Evolutionary conservation across 139 green algal genomes (phyloP), one percentile per base, ranked within the genome.

Genomic region (Klebsormidium nitens): DNA sequence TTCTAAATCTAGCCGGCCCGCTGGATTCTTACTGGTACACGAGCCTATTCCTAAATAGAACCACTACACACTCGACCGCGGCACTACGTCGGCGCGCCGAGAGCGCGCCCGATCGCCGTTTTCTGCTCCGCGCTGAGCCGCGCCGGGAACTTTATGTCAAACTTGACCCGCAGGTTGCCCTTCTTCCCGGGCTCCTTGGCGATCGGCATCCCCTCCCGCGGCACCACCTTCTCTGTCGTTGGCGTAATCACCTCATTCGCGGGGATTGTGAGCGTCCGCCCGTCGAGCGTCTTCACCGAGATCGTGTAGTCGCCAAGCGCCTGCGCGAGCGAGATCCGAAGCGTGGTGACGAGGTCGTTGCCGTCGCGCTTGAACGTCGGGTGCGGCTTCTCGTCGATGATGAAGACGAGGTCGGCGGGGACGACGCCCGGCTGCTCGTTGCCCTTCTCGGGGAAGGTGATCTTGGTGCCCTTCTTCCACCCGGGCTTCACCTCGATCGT

Each of bases 401-500:
- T 65, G 64, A 97, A 97, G 23, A 96, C 80, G 2, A 97, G 84
- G 82, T 97, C 92, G 28, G 88, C 86, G 11, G 92, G 64, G 17
- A 84, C 72, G 5, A 74, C 62, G n/a, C 89, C 89, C 0, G 88
- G 89, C 28, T 79, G 59, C 77, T 95, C 85, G 55, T 97, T 90
- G 32, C 91, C 78, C 64, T 95, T 95, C 36, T 91, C 84, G 29
- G 79, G 76, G 72, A 97, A 97, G 0, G 92, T 97, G 61, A 97
- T 86, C 64, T 85, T 95, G 19, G 83, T 98, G 5, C 92, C 92
- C 57, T 89, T 86, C 81, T 98, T 97, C 91, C 91, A 98, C 0
- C 93, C 93, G 0, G 93, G 89, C 82, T 91, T 92, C 31, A 98
- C 75, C 17, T 90, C 66, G 48, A 98, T 87, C 56, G 87, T 86